A percentile compares a stretch with the other conserved stretches of the same genome.
These are phyloP conservation scores for Cercospora brassicicola DNA, from an alignment of 2,329 filamentous ascomycete species.

Conservation along the genomic window DNA sequence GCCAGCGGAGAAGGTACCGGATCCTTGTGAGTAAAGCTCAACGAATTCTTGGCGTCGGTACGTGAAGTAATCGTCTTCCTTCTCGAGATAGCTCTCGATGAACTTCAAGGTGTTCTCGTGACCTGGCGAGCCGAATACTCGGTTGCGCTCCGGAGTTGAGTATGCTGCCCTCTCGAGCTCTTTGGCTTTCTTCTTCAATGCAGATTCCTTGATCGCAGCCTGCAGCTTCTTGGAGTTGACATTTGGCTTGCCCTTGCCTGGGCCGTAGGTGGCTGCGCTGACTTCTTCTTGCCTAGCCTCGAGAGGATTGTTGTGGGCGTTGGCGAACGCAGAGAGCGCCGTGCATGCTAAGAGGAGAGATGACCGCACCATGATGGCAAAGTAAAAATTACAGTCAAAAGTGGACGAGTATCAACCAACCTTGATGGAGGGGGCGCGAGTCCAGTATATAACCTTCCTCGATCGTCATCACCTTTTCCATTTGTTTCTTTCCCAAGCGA, in stretches of 20 bases:
- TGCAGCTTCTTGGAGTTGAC: conserved; percentile 25
- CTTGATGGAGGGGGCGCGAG: conserved; percentile 15
- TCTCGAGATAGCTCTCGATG: conserved; percentile 39
- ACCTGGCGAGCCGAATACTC: conserved; percentile 41
- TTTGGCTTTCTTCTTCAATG: conserved; percentile 29
- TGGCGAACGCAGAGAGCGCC: conserved; percentile 11
- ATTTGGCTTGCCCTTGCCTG: conserved; percentile 9
- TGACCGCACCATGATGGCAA: conserved; percentile 16
- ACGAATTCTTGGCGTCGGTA: conserved; percentile 53
- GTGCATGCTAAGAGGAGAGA: conserved; percentile 8
- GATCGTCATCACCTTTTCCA: not conserved
- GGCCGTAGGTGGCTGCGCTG: not conserved
- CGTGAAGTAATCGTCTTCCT: conserved; percentile 60
- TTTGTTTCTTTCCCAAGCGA: not conserved
- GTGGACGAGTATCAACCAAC: conserved; percentile 6
- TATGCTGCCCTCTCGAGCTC: conserved; percentile 44
- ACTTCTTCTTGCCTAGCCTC: conserved; percentile 16
- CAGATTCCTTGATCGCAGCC: conserved; percentile 22
- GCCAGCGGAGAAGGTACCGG: conserved; percentile 51
- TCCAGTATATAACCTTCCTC: conserved; percentile 8
- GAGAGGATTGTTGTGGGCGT: conserved; percentile 10
- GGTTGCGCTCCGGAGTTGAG: conserved; percentile 40
- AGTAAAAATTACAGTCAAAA: not conserved
- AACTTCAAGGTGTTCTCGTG: conserved; percentile 45
- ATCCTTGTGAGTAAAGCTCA: conserved; percentile 39